Base-by-base conservation (phyloP, 2,329 filamentous ascomycete genomes). In the Alternaria burnsii region DNA sequence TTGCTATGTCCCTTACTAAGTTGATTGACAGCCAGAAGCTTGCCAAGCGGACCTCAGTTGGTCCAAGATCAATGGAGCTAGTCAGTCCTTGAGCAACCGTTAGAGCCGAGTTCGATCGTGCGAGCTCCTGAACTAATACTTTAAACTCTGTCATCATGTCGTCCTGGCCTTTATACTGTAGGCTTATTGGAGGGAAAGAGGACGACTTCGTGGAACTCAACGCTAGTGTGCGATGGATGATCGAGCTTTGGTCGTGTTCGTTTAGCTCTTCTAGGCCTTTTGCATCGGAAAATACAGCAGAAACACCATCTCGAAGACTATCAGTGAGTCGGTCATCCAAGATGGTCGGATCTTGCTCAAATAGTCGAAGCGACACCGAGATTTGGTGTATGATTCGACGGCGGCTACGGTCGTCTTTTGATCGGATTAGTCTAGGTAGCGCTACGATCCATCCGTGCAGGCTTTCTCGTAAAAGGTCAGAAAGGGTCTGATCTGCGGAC, bases 361-460 rank as follows among this genome's bases (percentile, higher is more conserved):
- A 81, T 8, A 94, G 76, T 30, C 86, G 83, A 53, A 92, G 88
- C 0, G 91, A 89, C 48, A 89, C 90, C 14, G 90, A 87, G n/a
- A 99, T 85, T 63, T 94, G 92, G 28, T 86, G 85, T 26, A 98
- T 85, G 2, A 89, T 88, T 56, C 86, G 85, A 62, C 88, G 85
- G 75, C 96, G 97, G 28, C 85, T 82, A n/a, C 84, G 84, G 68
- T 97, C 93, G 70, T 98, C 93, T 67, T 89, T 90, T 9, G 89
- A 87, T 75, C 94, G 92, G 88, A 97, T 94, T 14, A 92, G 79
- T 16, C 93, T 87, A 5, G 94, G 90, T 18, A 99, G 85, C 41
- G 92, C 89, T 3, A 88, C 87, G 24, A 94, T 86, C 93, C 94
- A 97, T 53, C 88, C 89, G 75, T 94, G 91, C 1, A 96, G 83